Evolutionary conservation across 2,329 filamentous ascomycete genomes (phyloP), one percentile per base, ranked within the genome.

Genomic region (Periconia macrospinosa): DNA sequence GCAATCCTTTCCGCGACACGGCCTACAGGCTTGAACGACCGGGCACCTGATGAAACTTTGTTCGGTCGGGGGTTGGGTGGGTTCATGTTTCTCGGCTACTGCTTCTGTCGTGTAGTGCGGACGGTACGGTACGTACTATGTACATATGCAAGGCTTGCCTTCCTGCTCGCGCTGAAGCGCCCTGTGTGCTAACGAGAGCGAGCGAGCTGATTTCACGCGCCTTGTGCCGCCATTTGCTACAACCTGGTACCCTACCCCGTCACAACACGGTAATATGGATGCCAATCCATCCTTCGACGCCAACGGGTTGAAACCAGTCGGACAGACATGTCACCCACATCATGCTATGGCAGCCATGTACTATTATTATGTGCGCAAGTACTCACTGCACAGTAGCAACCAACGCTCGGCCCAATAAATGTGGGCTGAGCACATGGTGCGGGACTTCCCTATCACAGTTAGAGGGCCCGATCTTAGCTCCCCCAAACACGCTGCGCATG

Each of bases 11-110:
- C 53, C 51, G 45, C 48, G 33, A 54, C 43, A 48, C 48, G 50
- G 51, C 53, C n/a, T 51, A 53, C 57, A 50, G 17, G n/a, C 17
- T 55, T 23, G 49, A 50, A 59, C 43, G 53, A 53, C 53, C 46
- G 53, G 42, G 49, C 54, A 45, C 41, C 53, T 50, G 55, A 58
- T 60, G 59, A 58, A 63, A 60, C 59, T 60, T 60, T 63, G 55
- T 55, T 55, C 56, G 58, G 43, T 49, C 48, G 43, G 45, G 40
- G 30, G 33, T 37, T 47, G 45, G 13, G 23, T 30, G 42, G 42
- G 52, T 49, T 47, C 46, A 40, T 37, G 33, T 37, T 37, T 37
- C 33, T 37, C 33, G 5, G 33, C 15, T 27, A 27, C 23, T 27
- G 23, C 8, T n/a, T n/a, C n/a, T 27, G 23, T 27, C 23, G 23